Evolutionary conservation across 331 rosid genomes (phyloP).

Genomic region (Ulmus americana): DNA sequence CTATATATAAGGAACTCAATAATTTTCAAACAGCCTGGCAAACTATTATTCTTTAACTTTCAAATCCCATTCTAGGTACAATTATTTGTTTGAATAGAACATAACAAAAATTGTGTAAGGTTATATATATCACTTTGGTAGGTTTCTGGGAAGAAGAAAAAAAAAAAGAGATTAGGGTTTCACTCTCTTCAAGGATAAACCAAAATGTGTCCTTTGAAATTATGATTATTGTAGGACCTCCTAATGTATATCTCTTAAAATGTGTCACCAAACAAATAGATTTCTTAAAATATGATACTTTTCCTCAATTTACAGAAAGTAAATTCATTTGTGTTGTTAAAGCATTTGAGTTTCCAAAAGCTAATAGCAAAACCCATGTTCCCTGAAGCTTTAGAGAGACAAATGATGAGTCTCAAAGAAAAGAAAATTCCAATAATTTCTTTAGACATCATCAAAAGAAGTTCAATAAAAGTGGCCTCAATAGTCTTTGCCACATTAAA

Average conservation of each 20-base stretch:
- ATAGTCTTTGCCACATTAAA: constrained; percentile 32
- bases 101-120: constrained; percentile 5
- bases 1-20: not conserved
- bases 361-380: constrained; percentile 62
- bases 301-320: constrained; percentile 46
- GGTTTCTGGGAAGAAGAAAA: constrained; percentile 27
- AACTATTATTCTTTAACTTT: not conserved
- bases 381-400: constrained; percentile 57
- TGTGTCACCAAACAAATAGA: constrained; percentile 41
- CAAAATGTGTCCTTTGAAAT: constrained; percentile 24
- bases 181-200: constrained; percentile 6
- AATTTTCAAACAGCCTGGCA: not conserved
- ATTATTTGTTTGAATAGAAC: not conserved
- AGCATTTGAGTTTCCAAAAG: constrained; percentile 63
- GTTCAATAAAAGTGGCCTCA: constrained; percentile 53
- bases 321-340: constrained; percentile 34
- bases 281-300: constrained; percentile 26
- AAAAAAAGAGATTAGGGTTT: constrained; percentile 12
- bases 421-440: constrained; percentile 43
- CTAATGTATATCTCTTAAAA: constrained; percentile 30
- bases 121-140: constrained; percentile 15
- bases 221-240: constrained; percentile 45
- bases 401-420: constrained; percentile 48
- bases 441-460: constrained; percentile 59
- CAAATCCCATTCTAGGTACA: not conserved